Base-by-base conservation (phyloP, 768 basidiomycete genomes). In the Pleurotus pulmonarius region DNA sequence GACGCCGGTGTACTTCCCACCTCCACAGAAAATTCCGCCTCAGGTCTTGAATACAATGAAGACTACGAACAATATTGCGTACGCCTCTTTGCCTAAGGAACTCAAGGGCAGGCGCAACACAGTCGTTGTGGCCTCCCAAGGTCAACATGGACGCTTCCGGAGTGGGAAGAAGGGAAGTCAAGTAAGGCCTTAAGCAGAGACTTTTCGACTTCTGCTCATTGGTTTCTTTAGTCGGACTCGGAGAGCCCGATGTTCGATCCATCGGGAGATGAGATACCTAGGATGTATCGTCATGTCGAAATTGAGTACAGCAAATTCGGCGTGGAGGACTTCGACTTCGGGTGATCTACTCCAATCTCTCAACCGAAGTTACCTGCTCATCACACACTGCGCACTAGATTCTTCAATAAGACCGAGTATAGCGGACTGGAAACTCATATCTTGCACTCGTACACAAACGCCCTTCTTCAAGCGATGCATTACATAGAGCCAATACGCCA, bases 271-370 rank as follows among this genome's bases (percentile, higher is more conserved):
- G 80, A 83, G 25, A 82, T 94, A 47, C 92, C 95, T 0, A 82
- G 80, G 55, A 80, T 86, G 58, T 99, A 97, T 69, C 86, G 90
- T 57, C 88, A 87, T 64, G 94, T 97, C 13, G 95, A 98, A 71
- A 99, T 99, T 64, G 93, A 95, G 70, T 99, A 99, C 68, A 95
- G 92, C 39, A 96, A 95, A 65, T 99, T 99, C 64, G 96, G 96
- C 3, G 92, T 98, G 15, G 96, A 98, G 67, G 96, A 99, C 70
- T 99, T 99, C 65, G 97, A 99, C 70, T 99, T 99, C 65, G 96
- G 82, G 94, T 93, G 67, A 56, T 80, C 68, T 0, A 25, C 1
- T n/a, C 1, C 25, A 22, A 45, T 49, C 25, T 16, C 34, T 41
- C 15, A 34, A 15, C 7, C 6, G n/a, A 44, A 3, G 22, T 12